Evolutionary conservation across 208 protist genomes (phyloP), one percentile per base, ranked within the genome.

Genomic region (Trypanosoma melophagium): DNA sequence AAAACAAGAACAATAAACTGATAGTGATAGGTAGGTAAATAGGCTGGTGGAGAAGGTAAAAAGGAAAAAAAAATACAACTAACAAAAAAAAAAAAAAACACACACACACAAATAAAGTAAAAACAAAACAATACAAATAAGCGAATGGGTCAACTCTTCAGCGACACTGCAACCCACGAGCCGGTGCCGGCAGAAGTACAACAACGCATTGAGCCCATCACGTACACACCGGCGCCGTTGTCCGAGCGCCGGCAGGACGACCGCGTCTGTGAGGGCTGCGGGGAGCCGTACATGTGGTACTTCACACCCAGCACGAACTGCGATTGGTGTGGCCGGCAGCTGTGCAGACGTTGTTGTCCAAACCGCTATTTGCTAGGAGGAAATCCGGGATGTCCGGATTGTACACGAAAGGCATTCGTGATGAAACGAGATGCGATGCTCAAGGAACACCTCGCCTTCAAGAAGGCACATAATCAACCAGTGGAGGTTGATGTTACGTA

Each of bases 301-400:
- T 86, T 92, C 57, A 76, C 71, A 28, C 53, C 56, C 17, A 79
- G 82, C 60, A 89, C 79, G 21, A 95, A 95, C 76, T 95, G 89
- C 66, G 79, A 90, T 63, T 90, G 81, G 83, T 95, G 89, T 50
- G 89, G 89, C 4, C 66, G 81, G 4, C 77, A 89, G 68, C 73
- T 91, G 17, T 95, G 89, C 74, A 78, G 50, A 1, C 80, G 82
- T 13, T 95, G 89, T 73, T 92, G 86, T 58, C 89, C 89, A 3
- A 60, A 75, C 8, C 80, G 79, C 16, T 71, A 93, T 60, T 75
- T 95, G 19, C 69, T 93, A 19, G 52, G 75, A 19, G 80, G 83
- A 31, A 86, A 88, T 35, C 89, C 89, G 2, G 84, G 79, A 16
- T 95, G 89, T 66, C 73, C 51, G 17, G 77, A 74, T 16, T 95